Evolutionary conservation across 1,284 basidiomycete genomes (phyloP).

Genomic region (Boletellus deceptivus): DNA sequence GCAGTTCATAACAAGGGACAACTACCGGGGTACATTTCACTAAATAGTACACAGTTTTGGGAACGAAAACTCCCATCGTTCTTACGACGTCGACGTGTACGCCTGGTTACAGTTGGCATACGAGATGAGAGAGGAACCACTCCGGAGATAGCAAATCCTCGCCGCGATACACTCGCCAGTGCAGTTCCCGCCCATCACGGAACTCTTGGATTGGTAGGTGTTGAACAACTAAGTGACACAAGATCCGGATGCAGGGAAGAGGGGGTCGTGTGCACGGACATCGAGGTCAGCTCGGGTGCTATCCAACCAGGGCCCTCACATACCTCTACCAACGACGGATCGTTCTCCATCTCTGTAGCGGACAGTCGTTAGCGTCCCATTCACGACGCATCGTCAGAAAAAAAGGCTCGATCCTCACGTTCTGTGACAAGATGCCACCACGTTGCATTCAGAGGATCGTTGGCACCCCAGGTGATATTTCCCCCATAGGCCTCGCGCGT

Average conservation of each 20-base stretch:
- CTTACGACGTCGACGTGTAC: slow-evolving; percentile 32
- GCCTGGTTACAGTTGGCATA: slow-evolving; percentile 38
- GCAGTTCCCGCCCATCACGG: slow-evolving; percentile 34
- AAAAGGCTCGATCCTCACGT: slow-evolving; percentile 20
- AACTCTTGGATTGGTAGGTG: slow-evolving; percentile 44
- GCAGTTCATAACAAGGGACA: no score
- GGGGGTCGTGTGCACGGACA: no score
- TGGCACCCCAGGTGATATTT: slow-evolving; percentile 42
- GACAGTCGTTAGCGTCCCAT: background rate
- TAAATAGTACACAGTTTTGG: background rate
- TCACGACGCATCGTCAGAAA: background rate
- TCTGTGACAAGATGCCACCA: slow-evolving; percentile 52
- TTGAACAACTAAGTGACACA: slow-evolving; percentile 37
- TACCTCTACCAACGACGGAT: slow-evolving; percentile 38
- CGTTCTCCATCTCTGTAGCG: slow-evolving; percentile 37
- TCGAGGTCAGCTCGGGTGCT: no score
- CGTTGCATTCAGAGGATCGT: slow-evolving; percentile 48
- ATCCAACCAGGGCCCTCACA: background rate
- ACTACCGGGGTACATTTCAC: background rate
- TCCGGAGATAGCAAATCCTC: slow-evolving; percentile 48
- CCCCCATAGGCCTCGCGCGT: slow-evolving; percentile 41
- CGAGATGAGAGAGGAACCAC: slow-evolving; percentile 37
- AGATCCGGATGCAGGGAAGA: no score
- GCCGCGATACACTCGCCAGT: slow-evolving; percentile 38
- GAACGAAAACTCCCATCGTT: no score